A percentile compares a stretch with the other conserved stretches of the same genome.
These are phyloP conservation scores for Sarocladium oryzae DNA, from an alignment of 2,329 filamentous ascomycete genomes.

Conservation along the genomic window DNA sequence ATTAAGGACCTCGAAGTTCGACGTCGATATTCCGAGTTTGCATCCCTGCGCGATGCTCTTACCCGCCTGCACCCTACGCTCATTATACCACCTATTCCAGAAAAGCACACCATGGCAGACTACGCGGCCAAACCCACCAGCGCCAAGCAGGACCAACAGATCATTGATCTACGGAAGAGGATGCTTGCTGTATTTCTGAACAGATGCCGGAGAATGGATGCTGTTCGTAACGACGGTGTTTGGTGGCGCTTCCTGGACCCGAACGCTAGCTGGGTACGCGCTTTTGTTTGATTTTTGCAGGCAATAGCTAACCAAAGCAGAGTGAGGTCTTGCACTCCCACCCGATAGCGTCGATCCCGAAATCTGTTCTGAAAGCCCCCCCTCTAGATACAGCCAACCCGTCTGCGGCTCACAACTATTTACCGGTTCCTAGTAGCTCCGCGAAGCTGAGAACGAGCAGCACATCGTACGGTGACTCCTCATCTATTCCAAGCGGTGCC, in stretches of 20 bases:
- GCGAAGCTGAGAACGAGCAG: slow-evolving; percentile 69
- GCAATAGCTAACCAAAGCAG: slow-evolving; percentile 37
- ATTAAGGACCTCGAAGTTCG: slow-evolving; percentile 86
- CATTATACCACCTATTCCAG: slow-evolving; percentile 92
- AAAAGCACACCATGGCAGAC: slow-evolving; percentile 98
- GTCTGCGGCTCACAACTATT: slow-evolving; percentile 74
- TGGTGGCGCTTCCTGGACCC: slow-evolving; percentile 98
- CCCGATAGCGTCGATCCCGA: slow-evolving; percentile 84
- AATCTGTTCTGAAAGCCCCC: slow-evolving; percentile 91
- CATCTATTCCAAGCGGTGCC: slow-evolving; percentile 32
- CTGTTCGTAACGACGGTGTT: slow-evolving; percentile 85
- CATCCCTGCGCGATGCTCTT: slow-evolving; percentile 80
- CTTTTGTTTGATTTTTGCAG: background rate
- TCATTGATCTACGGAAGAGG: slow-evolving; percentile 92
- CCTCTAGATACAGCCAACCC: slow-evolving; percentile 93
- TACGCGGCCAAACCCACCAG: slow-evolving; percentile 97
- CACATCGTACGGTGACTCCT: slow-evolving; percentile 27
- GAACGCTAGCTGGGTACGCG: slow-evolving; percentile 88
- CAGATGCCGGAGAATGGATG: slow-evolving; percentile 85
- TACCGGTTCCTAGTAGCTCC: slow-evolving; percentile 78
- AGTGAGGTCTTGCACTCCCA: slow-evolving; percentile 92
- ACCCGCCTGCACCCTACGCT: slow-evolving; percentile 90
- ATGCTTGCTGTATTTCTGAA: slow-evolving; percentile 97
- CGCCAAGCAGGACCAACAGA: slow-evolving; percentile 93
- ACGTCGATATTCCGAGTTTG: slow-evolving; percentile 93